These are phyloP conservation scores for Ilyonectria sp. DNA, from an alignment of 2,329 filamentous ascomycete species.

Conservation along the genomic window DNA sequence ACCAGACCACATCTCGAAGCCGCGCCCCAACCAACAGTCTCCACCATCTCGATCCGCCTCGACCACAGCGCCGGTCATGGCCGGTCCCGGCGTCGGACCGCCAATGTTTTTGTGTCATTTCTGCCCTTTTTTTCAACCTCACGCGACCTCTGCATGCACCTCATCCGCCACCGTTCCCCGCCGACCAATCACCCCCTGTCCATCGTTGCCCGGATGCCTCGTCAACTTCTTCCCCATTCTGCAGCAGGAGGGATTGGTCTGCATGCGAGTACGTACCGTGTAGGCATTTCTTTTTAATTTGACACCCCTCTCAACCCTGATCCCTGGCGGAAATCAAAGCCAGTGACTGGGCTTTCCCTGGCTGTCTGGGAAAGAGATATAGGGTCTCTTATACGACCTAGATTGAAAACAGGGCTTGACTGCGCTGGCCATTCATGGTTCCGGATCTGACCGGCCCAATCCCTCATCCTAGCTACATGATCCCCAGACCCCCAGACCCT, in stretches of 20 bases:
- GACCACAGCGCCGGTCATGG: slow-evolving; percentile 3
- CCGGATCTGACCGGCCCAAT: slow-evolving; percentile 8
- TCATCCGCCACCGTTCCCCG: slow-evolving; percentile 5
- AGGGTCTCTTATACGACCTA: neutral
- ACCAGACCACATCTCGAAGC: slow-evolving; percentile 4
- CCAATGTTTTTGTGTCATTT: too few relatives aligned
- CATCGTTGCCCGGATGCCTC: neutral
- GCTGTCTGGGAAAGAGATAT: slow-evolving; percentile 3
- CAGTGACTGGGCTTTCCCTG: neutral
- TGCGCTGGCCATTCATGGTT: neutral
- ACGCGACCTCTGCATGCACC: slow-evolving; percentile 29
- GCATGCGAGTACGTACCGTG: neutral
- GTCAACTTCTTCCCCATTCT: neutral
- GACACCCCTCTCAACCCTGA: neutral
- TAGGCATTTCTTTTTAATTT: neutral
- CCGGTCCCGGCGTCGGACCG: slow-evolving; percentile 10
- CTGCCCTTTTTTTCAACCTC: slow-evolving; percentile 9
- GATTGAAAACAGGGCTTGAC: neutral
- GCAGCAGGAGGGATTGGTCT: neutral
- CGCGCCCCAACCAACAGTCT: neutral
- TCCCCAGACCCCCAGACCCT: neutral
- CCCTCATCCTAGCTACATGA: slow-evolving; percentile 3
- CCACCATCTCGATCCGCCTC: neutral
- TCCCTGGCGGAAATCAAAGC: neutral
- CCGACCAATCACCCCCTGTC: neutral